Percentiles rank a stretch among this genome's conserved stretches.
Evolutionary conservation across 176 grass and related monocot species (phyloP).

Genomic region (bread wheat (Triticum aestivum)): DNA sequence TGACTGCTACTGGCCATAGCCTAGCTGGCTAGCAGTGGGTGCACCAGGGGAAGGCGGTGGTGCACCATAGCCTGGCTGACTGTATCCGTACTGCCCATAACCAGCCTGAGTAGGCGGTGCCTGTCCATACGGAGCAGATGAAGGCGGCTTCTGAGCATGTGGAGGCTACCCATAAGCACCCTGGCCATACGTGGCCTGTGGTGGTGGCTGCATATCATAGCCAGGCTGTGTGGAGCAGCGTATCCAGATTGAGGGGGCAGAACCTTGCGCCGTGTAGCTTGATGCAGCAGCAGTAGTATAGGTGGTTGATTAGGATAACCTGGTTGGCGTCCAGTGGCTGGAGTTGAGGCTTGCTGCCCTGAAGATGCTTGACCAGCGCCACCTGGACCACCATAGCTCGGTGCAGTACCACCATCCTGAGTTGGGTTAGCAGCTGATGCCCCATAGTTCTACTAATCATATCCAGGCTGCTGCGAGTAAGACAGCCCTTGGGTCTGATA

Average conservation of each 20-base stretch:
- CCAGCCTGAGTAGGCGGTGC: slow-evolving; percentile 33
- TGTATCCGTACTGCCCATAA: slow-evolving; percentile 56
- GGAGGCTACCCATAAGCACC: too few relatives aligned
- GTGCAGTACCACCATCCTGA: too few relatives aligned
- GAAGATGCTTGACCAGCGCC: too few relatives aligned
- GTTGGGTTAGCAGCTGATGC: too few relatives aligned
- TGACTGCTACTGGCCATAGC: slow-evolving; percentile 62
- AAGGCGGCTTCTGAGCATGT: slow-evolving; percentile 16
- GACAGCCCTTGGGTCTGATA: slow-evolving; percentile 53
- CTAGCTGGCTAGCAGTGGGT: neutral
- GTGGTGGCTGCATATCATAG: too few relatives aligned
- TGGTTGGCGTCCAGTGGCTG: too few relatives aligned
- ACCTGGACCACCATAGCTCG: too few relatives aligned
- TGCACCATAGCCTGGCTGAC: slow-evolving; percentile 48
- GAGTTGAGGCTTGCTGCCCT: too few relatives aligned
- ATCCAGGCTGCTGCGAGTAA: slow-evolving; percentile 65
- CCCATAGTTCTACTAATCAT: slow-evolving; percentile 49
- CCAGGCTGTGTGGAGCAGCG: slow-evolving; percentile 31
- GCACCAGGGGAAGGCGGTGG: too few relatives aligned
- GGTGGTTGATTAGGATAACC: too few relatives aligned
- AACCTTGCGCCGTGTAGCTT: slow-evolving; percentile 57
- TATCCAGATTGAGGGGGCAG: slow-evolving; percentile 49
- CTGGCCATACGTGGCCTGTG: too few relatives aligned
- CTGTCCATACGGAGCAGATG: slow-evolving; percentile 49
- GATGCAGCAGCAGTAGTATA: too few relatives aligned